Percentiles rank a stretch among this genome's conserved stretches.
Conservation (phyloP, 345 rosid species). For the Pugionium dolabratum region DNA sequence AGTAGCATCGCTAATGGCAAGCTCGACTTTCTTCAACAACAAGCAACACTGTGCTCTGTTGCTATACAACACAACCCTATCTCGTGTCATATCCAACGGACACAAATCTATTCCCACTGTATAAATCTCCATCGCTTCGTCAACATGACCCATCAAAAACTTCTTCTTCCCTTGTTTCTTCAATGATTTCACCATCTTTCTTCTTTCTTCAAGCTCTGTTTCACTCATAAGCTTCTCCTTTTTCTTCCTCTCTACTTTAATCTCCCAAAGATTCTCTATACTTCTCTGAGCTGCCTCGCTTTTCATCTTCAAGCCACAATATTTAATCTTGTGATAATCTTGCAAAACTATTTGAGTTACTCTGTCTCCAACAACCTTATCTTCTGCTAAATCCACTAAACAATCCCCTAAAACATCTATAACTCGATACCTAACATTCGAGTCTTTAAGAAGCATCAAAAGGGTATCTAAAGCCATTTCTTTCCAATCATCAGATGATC, state of each 20-base stretch:
- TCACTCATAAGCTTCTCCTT: conserved; percentile 60
- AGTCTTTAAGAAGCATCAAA: conserved; percentile 65
- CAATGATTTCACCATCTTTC: conserved; percentile 45
- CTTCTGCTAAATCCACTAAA: conserved; percentile 69
- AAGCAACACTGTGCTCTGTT: conserved; percentile 79
- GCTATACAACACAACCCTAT: conserved; percentile 70
- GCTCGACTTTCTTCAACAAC: conserved; percentile 53
- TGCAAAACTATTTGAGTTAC: conserved; percentile 53
- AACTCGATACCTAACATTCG: conserved; percentile 51
- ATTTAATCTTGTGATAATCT: conserved; percentile 66
- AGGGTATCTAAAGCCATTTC: conserved; percentile 63
- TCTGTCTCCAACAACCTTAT: conserved; percentile 50
- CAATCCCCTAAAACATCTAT: conserved; percentile 49
- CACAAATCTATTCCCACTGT: conserved; percentile 60
- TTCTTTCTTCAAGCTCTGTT: conserved; percentile 52
- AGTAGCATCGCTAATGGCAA: conserved; percentile 75
- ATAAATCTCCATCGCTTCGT: conserved; percentile 51
- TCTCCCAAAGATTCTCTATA: conserved; percentile 60
- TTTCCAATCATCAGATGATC: conserved; percentile 78
- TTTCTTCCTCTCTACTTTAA: conserved; percentile 71
- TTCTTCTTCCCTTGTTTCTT: conserved; percentile 64
- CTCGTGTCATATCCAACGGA: conserved; percentile 51
- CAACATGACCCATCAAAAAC: conserved; percentile 54
- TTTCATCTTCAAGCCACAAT: conserved; percentile 50
- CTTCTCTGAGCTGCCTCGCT: conserved; percentile 45